Evolutionary conservation across 2,329 filamentous ascomycete genomes (phyloP).

Genomic region (Aspergillus sp.): DNA sequence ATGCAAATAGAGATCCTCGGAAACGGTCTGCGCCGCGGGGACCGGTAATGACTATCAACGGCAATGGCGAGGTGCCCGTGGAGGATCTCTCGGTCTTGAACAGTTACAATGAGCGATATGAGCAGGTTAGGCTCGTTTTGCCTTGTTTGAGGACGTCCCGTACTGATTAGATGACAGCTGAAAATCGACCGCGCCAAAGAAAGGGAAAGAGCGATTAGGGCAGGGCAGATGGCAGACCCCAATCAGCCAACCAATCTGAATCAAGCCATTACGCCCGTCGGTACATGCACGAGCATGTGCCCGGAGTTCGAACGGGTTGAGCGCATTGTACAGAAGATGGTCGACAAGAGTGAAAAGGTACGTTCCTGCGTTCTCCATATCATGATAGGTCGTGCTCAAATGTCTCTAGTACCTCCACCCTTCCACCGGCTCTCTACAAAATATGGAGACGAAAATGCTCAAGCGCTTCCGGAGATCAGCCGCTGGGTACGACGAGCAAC

Average conservation of each 20-base stretch:
- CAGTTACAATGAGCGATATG: conserved; percentile 35
- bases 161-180: conserved; percentile 32
- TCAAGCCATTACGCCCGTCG: conserved; percentile 60
- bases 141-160: background rate
- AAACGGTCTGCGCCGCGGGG: background rate
- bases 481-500: conserved; percentile 61
- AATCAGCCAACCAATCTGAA: conserved; percentile 58
- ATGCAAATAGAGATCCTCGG: conserved; percentile 17
- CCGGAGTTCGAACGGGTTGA: conserved; percentile 62
- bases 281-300: conserved; percentile 63
- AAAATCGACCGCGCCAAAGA: conserved; percentile 51
- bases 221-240: conserved; percentile 57
- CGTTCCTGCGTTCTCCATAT: background rate
- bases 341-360: conserved; percentile 57
- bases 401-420: conserved; percentile 33
- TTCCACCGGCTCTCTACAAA: conserved; percentile 30
- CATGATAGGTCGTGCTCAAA: conserved; percentile 9
- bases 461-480: conserved; percentile 63
- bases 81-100: conserved; percentile 23
- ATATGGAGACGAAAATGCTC: conserved; percentile 52
- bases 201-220: conserved; percentile 50
- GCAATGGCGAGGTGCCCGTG: conserved; percentile 12
- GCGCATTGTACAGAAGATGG: conserved; percentile 60
- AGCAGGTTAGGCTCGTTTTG: conserved; percentile 28
- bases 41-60: conserved; percentile 10